phyloP scores from a whole-genome alignment of 2,329 filamentous ascomycete genomes.

The Fusarium oxysporum region DNA sequence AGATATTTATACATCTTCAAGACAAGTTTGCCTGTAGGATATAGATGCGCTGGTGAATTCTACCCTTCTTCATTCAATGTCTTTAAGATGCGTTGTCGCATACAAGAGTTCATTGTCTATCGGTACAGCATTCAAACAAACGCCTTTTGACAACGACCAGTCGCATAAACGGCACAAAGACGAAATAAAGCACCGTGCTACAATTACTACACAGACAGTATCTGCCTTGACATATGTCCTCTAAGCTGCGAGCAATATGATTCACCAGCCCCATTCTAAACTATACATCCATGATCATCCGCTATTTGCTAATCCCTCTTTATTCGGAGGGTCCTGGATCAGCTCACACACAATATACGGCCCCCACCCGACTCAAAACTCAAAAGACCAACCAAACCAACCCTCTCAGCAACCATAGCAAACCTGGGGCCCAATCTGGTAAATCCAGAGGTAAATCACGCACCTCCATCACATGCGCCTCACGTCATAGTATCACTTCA shows the following conservation, averaged over 20 bases:
- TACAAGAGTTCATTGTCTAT: not conserved
- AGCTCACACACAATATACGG: slow-evolving; percentile 22
- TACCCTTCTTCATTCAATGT: not conserved
- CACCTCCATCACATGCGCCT: slow-evolving; percentile 37
- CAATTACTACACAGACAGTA: not conserved
- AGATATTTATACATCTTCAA: slow-evolving; percentile 17
- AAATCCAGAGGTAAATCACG: slow-evolving; percentile 33
- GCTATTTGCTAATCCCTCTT: slow-evolving; percentile 31
- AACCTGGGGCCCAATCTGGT: slow-evolving; percentile 10
- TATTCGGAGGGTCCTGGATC: slow-evolving; percentile 18
- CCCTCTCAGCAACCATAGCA: not conserved
- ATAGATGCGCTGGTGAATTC: not conserved
- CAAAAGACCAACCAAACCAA: not conserved
- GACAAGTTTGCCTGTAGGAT: not conserved
- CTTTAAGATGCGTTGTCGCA: not conserved
- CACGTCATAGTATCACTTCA: slow-evolving; percentile 28
- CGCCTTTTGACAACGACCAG: not conserved
- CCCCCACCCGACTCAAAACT: slow-evolving; percentile 27
- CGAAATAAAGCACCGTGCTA: not conserved
- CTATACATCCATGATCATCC: slow-evolving; percentile 10
- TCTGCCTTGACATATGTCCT: not conserved
- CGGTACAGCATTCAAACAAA: not conserved
- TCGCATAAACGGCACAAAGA: slow-evolving; percentile 16
- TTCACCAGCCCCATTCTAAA: not conserved
- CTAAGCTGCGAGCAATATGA: not conserved